A percentile compares a stretch with the other conserved stretches of the same genome.
These are phyloP conservation scores for Fusarium brevicatenulatum DNA, from an alignment of 2,329 filamentous ascomycete genomes.

Conservation along the genomic window DNA sequence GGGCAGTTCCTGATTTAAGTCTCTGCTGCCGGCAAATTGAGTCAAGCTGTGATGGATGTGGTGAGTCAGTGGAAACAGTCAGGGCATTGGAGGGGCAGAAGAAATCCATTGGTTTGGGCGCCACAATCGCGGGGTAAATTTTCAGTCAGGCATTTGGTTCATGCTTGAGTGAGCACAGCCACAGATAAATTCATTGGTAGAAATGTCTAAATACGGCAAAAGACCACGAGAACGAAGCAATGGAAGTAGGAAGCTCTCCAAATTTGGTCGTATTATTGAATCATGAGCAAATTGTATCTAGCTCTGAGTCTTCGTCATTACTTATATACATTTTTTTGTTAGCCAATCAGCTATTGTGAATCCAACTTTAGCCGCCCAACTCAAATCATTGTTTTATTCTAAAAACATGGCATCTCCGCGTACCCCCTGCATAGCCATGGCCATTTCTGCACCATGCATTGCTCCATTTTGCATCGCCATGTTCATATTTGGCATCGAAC, in stretches of 20 bases:
- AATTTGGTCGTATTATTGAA: conserved; percentile 48
- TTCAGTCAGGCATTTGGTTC: conserved; percentile 25
- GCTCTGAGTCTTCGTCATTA: conserved; percentile 47
- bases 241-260: neutral
- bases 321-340: conserved; percentile 33
- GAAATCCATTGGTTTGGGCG: conserved; percentile 30
- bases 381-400: conserved; percentile 50
- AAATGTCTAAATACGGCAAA: conserved; percentile 5
- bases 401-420: conserved; percentile 63
- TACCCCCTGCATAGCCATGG: conserved; percentile 58
- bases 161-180: conserved; percentile 31
- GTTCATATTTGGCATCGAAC: conserved; percentile 60
- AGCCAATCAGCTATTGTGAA: conserved; percentile 12
- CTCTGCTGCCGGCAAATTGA: conserved; percentile 33
- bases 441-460: conserved; percentile 57
- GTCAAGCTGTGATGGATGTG: conserved; percentile 37
- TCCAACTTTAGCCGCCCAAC: neutral
- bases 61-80: conserved; percentile 44
- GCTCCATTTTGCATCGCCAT: conserved; percentile 53
- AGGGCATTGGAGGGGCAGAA: conserved; percentile 48
- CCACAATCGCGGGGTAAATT: conserved; percentile 48
- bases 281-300: conserved; percentile 40
- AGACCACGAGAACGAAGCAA: neutral
- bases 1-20: conserved; percentile 24
- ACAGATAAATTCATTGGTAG: conserved; percentile 3